Conservation (phyloP, 768 basidiomycete species). For the Auricularia heimuer region DNA sequence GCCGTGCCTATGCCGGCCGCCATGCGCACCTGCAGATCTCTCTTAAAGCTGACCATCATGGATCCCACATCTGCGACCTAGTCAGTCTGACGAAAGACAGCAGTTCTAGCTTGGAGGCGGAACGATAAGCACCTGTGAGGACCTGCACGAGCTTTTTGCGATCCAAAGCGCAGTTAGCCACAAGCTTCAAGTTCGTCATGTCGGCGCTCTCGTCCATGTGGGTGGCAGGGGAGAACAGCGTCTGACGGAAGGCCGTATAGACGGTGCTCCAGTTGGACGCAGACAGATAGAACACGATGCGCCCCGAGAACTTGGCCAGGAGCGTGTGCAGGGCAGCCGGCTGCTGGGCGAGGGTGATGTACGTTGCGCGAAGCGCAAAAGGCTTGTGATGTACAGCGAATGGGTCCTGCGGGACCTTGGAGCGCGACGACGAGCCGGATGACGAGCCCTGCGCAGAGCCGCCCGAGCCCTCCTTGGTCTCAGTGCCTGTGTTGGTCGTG, state of each 20-base stretch:
- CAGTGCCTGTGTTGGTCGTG: too few relatives aligned
- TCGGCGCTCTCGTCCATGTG: constrained; percentile 50
- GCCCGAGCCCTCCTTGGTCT: not conserved
- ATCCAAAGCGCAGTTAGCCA: constrained; percentile 71
- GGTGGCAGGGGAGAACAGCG: constrained; percentile 48
- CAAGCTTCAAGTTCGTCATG: constrained; percentile 61
- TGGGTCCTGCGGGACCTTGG: not conserved
- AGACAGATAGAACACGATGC: constrained; percentile 78
- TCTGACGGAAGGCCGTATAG: constrained; percentile 56
- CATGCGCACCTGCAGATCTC: constrained; percentile 60
- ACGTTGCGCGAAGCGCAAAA: constrained; percentile 45
- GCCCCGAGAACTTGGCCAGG: constrained; percentile 63
- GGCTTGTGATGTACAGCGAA: constrained; percentile 10
- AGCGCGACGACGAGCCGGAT: not conserved
- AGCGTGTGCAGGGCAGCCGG: constrained; percentile 45
- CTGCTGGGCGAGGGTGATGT: constrained; percentile 48
- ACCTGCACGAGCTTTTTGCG: constrained; percentile 56
- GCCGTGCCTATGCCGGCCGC: constrained; percentile 65
- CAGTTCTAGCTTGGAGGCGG: not conserved
- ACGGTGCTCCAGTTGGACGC: constrained; percentile 82
- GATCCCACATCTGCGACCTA: constrained; percentile 30
- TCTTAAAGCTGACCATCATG: constrained; percentile 66
- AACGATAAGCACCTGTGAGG: constrained; percentile 30
- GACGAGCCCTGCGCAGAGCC: not conserved
- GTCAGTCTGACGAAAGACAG: not conserved